phyloP scores from a whole-genome alignment of 2,329 filamentous ascomycete genomes.

The Stagonosporopsis rhizophila region DNA sequence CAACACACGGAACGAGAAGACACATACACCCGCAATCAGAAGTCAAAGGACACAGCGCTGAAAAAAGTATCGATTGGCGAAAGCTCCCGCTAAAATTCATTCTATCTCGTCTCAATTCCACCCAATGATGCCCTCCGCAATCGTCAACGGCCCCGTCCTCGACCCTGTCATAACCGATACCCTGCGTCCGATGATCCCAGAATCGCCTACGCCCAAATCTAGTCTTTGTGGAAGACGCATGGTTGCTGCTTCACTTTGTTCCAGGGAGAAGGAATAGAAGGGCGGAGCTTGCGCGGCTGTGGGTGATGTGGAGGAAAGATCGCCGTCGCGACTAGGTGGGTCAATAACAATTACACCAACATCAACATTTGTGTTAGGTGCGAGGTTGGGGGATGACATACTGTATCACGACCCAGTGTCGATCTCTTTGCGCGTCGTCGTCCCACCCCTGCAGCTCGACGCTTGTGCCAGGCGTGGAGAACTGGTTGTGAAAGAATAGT shows the following conservation, averaged over 20 bases:
- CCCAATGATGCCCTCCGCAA: constrained; percentile 45
- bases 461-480: constrained; percentile 32
- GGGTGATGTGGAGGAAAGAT: constrained; percentile 28
- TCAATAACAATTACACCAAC: too few species aligned
- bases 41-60: too few species aligned
- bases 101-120: constrained; percentile 38
- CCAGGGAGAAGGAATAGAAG: constrained; percentile 38
- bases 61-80: too few species aligned
- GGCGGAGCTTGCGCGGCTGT: constrained; percentile 13
- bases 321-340: constrained; percentile 38
- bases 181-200: constrained; percentile 44
- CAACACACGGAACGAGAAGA: too few species aligned
- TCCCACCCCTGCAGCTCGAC: constrained; percentile 37
- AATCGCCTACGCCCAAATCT: constrained; percentile 41
- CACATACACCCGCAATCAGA: too few species aligned
- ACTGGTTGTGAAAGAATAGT: constrained; percentile 39
- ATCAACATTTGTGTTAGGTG: too few species aligned
- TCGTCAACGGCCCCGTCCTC: constrained; percentile 21
- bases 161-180: constrained; percentile 40
- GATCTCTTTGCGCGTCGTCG: constrained; percentile 12
- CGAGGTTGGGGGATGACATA: constrained; percentile 14
- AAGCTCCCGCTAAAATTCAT: too few species aligned
- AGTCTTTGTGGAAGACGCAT: constrained; percentile 34
- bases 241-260: not conserved
- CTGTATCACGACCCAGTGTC: constrained; percentile 44